phyloP scores from a whole-genome alignment of 2,329 filamentous ascomycete genomes.

The Aspergillus niger region DNA sequence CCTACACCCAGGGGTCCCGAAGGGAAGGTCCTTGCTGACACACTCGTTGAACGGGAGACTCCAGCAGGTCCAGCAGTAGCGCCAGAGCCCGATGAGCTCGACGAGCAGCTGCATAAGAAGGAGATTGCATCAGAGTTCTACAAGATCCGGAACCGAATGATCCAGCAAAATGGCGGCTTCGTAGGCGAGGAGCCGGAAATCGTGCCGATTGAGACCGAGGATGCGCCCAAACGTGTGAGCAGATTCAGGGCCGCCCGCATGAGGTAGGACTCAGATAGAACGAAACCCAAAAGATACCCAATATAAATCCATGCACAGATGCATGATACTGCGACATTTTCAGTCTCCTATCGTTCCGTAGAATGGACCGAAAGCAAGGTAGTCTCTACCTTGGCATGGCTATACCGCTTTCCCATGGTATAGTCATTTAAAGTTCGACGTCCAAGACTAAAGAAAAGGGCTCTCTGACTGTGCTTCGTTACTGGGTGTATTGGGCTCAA shows the following conservation, averaged over 20 bases:
- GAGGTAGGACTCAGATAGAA: conserved; percentile 26
- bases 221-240: conserved; percentile 47
- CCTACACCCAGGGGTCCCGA: conserved; percentile 43
- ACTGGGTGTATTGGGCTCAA: conserved; percentile 25
- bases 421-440: conserved; percentile 17
- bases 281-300: conserved; percentile 21
- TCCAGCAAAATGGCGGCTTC: conserved; percentile 82
- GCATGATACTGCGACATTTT: not conserved
- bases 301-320: conserved; percentile 4
- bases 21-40: conserved; percentile 60
- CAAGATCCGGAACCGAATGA: conserved; percentile 76
- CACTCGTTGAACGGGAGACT: conserved; percentile 55
- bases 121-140: conserved; percentile 84
- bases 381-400: conserved; percentile 12
- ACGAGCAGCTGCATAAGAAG: conserved; percentile 70
- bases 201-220: conserved; percentile 67
- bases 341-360: not conserved
- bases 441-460: conserved; percentile 36
- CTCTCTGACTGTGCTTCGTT: conserved; percentile 41
- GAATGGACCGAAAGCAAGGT: conserved; percentile 5
- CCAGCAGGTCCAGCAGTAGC: conserved; percentile 33
- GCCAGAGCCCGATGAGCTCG: conserved; percentile 65
- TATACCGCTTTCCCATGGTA: conserved; percentile 23
- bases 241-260: conserved; percentile 52
- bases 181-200: conserved; percentile 68